Evolutionary conservation across 1,139 yeast species (phyloP).

Genomic region (Geotrichum macrosporum): DNA sequence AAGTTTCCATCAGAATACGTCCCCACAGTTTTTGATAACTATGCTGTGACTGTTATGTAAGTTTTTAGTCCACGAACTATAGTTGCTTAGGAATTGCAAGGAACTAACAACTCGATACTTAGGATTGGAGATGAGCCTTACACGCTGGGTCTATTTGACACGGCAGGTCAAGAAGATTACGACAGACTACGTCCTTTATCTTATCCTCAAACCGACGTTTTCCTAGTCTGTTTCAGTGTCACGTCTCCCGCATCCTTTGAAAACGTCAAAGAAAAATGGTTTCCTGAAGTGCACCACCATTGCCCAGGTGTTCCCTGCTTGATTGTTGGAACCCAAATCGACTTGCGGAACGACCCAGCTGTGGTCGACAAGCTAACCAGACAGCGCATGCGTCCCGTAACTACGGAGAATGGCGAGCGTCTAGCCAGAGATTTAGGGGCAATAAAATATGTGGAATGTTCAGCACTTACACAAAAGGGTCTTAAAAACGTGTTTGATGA

Average conservation of each 20-base stretch:
- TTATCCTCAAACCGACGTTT: conserved; percentile 95
- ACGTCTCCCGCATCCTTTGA: conserved; percentile 98
- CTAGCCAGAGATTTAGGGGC: conserved; percentile 92
- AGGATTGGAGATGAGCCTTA: conserved; percentile 15
- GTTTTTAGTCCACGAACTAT: conserved; percentile 47
- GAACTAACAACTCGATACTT: background rate
- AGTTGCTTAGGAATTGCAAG: conserved; percentile 26
- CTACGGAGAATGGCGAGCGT: conserved; percentile 83
- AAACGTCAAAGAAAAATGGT: conserved; percentile 97
- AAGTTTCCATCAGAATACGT: conserved; percentile 94
- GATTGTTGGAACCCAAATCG: conserved; percentile 94
- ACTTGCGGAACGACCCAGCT: conserved; percentile 87
- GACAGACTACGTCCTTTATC: conserved; percentile 94
- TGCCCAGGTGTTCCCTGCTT: conserved; percentile 97
- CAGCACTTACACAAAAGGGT: conserved; percentile 86
- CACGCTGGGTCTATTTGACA: conserved; percentile 80
- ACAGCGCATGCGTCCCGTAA: conserved; percentile 83
- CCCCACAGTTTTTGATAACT: conserved; percentile 90
- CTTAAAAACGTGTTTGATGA: conserved; percentile 63
- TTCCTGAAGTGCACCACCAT: conserved; percentile 96
- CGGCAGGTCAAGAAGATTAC: conserved; percentile 99
- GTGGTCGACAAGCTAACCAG: conserved; percentile 84
- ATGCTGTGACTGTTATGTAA: conserved; percentile 80
- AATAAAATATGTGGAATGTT: conserved; percentile 87
- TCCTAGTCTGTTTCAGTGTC: conserved; percentile 89